These are phyloP conservation scores for Gossypium ekmanianum DNA, from an alignment of 345 rosid species.

Conservation along the genomic window DNA sequence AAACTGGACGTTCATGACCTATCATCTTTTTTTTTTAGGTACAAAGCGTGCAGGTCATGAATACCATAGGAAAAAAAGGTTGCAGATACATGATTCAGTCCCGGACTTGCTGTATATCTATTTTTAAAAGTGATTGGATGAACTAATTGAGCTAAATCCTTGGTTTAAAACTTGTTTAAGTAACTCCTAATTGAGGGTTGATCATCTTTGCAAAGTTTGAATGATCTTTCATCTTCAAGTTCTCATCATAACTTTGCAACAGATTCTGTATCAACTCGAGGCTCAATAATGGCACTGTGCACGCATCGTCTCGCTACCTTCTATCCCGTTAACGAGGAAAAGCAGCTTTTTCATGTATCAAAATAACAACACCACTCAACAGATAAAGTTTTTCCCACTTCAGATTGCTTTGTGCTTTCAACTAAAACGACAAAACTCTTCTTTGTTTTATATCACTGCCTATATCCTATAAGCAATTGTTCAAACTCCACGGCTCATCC, in stretches of 20 bases:
- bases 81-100: no score
- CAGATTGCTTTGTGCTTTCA: slow-evolving; percentile 18
- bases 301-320: not conserved
- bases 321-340: slow-evolving; percentile 7
- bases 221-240: no score
- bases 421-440: not conserved
- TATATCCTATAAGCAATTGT: not conserved
- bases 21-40: not conserved
- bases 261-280: no score
- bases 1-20: not conserved
- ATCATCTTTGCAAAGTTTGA: no score
- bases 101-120: no score
- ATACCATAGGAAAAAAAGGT: no score
- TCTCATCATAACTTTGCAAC: no score
- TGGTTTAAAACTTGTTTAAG: no score
- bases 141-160: no score
- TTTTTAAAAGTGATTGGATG: no score
- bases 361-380: not conserved
- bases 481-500: not conserved
- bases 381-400: slow-evolving; percentile 7
- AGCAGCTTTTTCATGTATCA: not conserved
- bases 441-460: not conserved
- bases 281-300: not conserved
- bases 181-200: no score
- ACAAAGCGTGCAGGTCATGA: not conserved